Evolutionary conservation across 352 stramenopile species (phyloP).

Genomic region (Pythium rhizo-oryzae): DNA sequence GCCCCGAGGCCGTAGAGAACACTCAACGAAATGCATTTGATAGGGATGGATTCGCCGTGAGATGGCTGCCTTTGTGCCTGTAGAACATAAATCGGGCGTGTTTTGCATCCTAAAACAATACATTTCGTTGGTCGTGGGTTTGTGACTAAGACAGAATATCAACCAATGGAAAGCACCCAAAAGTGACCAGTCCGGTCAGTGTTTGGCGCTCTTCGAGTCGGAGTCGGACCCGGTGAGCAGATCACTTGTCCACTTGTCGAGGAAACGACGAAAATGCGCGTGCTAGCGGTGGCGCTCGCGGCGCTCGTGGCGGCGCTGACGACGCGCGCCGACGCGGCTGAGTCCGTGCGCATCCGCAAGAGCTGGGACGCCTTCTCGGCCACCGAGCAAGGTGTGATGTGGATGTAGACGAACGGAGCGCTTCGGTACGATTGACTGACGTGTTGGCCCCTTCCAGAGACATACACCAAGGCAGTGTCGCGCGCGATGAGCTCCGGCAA

Average conservation of each 20-base stretch:
- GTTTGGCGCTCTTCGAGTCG: background rate
- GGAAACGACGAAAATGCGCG: background rate
- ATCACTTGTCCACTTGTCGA: background rate
- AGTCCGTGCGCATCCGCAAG: constrained; percentile 31
- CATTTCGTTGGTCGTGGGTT: background rate
- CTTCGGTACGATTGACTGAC: background rate
- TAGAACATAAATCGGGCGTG: constrained; percentile 14
- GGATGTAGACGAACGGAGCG: background rate
- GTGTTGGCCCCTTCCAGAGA: constrained; percentile 6
- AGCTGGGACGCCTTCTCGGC: constrained; percentile 35
- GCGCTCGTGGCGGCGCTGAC: constrained; percentile 6
- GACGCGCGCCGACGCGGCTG: background rate
- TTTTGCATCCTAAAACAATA: background rate
- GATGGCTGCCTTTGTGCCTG: constrained; percentile 2
- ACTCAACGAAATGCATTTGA: background rate
- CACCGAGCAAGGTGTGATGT: constrained; percentile 26
- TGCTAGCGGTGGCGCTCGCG: constrained; percentile 8
- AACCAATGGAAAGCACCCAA: constrained; percentile 19
- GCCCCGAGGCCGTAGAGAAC: background rate
- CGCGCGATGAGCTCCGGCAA: constrained; percentile 36
- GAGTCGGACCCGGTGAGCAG: background rate
- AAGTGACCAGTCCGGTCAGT: constrained; percentile 19
- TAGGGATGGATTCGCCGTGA: no score
- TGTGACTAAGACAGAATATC: constrained; percentile 3
- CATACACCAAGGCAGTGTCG: constrained; percentile 35